A percentile compares a stretch with the other conserved stretches of the same genome.
Evolutionary conservation across 2,329 filamentous ascomycete species (phyloP).

Genomic region (Cladosporium velox): DNA sequence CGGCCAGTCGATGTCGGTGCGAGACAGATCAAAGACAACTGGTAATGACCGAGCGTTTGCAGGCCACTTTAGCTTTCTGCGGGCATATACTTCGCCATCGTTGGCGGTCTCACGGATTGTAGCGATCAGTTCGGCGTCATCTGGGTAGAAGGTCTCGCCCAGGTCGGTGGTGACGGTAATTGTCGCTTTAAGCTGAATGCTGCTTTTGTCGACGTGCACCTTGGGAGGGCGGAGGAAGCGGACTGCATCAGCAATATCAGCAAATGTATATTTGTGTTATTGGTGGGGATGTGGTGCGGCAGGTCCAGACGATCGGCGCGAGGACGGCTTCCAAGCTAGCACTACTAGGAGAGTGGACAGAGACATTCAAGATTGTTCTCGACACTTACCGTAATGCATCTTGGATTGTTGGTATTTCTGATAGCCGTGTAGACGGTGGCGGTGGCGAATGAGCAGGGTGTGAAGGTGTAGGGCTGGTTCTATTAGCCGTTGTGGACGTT

Average conservation of each 20-base stretch:
- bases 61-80: conserved; percentile 48
- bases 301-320: neutral
- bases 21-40: conserved; percentile 45
- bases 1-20: conserved; percentile 42
- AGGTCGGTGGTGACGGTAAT: conserved; percentile 70
- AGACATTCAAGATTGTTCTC: neutral
- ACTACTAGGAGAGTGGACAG: neutral
- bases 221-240: conserved; percentile 68
- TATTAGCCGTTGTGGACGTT: conserved; percentile 5
- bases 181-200: conserved; percentile 51
- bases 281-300: neutral
- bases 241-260: conserved; percentile 38
- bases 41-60: conserved; percentile 47
- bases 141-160: conserved; percentile 63
- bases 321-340: neutral
- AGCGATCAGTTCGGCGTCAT: conserved; percentile 47
- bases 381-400: conserved; percentile 30
- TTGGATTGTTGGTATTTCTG: neutral
- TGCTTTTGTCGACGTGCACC: conserved; percentile 43
- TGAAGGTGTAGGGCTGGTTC: neutral
- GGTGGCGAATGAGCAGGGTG: neutral
- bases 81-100: conserved; percentile 44
- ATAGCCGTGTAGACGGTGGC: neutral
- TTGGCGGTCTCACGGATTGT: conserved; percentile 38
- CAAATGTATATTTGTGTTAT: neutral